Evolutionary conservation across 2,329 filamentous ascomycete species (phyloP).

Genomic region (Emmonsiellopsis sp.): DNA sequence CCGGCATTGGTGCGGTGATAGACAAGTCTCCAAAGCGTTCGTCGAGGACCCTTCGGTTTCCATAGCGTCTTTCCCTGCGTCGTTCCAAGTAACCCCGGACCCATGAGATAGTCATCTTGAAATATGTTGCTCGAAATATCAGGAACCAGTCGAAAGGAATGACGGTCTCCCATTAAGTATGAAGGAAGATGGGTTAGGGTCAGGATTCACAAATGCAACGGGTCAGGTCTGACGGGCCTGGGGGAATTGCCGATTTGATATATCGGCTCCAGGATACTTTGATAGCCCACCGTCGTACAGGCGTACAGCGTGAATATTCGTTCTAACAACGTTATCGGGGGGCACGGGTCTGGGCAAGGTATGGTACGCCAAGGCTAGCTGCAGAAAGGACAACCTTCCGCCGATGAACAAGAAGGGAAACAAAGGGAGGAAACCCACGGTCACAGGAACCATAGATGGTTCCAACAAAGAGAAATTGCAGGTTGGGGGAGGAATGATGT

Average conservation of each 20-base stretch:
- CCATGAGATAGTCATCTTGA: not conserved
- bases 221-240: too few relatives aligned
- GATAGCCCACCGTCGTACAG: too few relatives aligned
- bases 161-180: not conserved
- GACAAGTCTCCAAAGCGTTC: constrained; percentile 11
- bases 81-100: constrained; percentile 10
- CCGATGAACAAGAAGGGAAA: not conserved
- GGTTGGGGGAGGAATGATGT: not conserved
- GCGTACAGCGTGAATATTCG: too few relatives aligned
- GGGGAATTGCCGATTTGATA: too few relatives aligned
- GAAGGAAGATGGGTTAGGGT: too few relatives aligned
- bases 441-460: not conserved
- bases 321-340: too few relatives aligned
- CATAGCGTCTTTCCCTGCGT: constrained; percentile 6
- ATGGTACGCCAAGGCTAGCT: not conserved
- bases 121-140: not conserved
- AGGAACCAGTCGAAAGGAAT: not conserved
- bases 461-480: not conserved
- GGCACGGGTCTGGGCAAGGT: not conserved
- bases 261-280: too few relatives aligned
- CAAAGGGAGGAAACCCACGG: not conserved
- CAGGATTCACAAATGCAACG: too few relatives aligned
- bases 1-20: constrained; percentile 13
- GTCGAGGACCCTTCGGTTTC: constrained; percentile 9
- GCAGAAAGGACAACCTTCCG: not conserved